A percentile compares a stretch with the other conserved stretches of the same genome.
phyloP scores from a whole-genome alignment of 2,329 filamentous ascomycete genomes.

The Fusarium heterosporum region DNA sequence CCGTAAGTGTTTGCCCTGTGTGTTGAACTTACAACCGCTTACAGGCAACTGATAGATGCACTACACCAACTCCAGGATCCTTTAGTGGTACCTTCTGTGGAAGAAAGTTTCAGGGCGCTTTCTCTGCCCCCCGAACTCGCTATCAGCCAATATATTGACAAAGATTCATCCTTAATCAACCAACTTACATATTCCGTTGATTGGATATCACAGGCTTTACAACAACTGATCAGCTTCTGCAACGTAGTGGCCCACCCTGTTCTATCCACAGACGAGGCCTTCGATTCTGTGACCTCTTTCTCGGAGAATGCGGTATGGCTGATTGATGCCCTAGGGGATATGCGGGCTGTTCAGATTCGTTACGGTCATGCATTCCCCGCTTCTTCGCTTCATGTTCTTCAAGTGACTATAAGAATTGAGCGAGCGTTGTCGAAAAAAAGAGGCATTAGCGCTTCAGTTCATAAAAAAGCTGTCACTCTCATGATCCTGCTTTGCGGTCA shows the following conservation, averaged over 20 bases:
- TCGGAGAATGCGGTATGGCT: conserved; percentile 61
- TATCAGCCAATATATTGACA: conserved; percentile 52
- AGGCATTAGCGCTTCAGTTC: conserved; percentile 38
- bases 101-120: conserved; percentile 47
- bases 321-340: conserved; percentile 60
- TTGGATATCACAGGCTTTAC: conserved; percentile 58
- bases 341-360: conserved; percentile 56
- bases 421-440: conserved; percentile 36
- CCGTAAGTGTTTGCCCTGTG: conserved; percentile 52
- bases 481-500: conserved; percentile 59
- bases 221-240: conserved; percentile 59
- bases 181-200: conserved; percentile 56
- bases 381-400: conserved; percentile 53
- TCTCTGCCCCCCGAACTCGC: conserved; percentile 56
- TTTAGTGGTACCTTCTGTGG: conserved; percentile 42
- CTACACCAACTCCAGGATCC: conserved; percentile 53
- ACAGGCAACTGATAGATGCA: conserved; percentile 43
- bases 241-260: conserved; percentile 58
- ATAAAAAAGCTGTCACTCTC: conserved; percentile 54
- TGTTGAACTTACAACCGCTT: background rate
- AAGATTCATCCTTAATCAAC: conserved; percentile 36
- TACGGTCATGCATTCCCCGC: conserved; percentile 50
- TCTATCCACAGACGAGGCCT: conserved; percentile 50
- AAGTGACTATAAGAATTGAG: conserved; percentile 53
- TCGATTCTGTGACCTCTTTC: conserved; percentile 51